These are phyloP conservation scores for Pseudogymnoascus sp. DNA, from an alignment of 2,329 filamentous ascomycete species.

Conservation along the genomic window DNA sequence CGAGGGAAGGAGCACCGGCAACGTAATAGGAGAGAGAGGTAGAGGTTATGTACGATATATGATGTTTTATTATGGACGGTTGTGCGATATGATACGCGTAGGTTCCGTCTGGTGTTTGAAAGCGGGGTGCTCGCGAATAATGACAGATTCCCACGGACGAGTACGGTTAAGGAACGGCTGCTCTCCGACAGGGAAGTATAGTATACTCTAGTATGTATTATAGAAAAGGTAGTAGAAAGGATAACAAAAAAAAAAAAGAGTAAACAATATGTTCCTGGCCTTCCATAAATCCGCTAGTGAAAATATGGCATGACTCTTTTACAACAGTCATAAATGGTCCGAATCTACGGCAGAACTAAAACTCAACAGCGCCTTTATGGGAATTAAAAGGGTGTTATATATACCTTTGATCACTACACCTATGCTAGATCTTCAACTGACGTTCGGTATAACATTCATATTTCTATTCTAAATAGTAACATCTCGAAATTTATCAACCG, in stretches of 20 bases:
- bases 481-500: background rate
- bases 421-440: background rate
- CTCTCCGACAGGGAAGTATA: background rate
- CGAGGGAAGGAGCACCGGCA: constrained; percentile 27
- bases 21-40: background rate
- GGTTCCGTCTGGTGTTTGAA: background rate
- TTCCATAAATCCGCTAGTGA: background rate
- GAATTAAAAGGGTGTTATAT: background rate
- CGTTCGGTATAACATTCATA: background rate
- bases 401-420: background rate
- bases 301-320: background rate
- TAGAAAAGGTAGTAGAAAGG: background rate
- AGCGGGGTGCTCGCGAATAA: constrained; percentile 1
- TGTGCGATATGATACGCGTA: background rate
- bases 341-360: background rate
- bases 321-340: background rate
- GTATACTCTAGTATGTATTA: background rate
- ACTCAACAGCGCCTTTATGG: background rate
- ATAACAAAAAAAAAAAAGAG: background rate
- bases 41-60: background rate
- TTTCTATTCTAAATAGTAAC: background rate
- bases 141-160: background rate
- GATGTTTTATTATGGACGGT: background rate
- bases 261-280: background rate
- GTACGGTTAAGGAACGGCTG: background rate